Base-by-base conservation (phyloP, 331 rosid species). In the Malus hybrid region DNA sequence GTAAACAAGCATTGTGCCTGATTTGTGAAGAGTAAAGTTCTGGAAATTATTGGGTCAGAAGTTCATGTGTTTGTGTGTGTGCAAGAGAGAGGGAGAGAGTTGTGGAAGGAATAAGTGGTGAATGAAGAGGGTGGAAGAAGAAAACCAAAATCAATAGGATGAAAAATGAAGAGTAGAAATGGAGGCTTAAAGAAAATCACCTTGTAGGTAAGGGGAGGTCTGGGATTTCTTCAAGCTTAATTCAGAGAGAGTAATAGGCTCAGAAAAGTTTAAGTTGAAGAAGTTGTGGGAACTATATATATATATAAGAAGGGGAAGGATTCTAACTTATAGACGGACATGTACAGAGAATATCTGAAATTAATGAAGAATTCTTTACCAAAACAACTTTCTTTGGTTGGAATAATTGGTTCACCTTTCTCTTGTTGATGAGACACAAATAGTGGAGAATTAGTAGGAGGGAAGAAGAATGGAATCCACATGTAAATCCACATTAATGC, bases 381-480 rank as follows among this genome's bases (percentile, higher is more conserved):
- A 33, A 29, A 71, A n/a, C 6, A 55, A 11, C 20, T 76, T 73
- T 67, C 52, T 20, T 57, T 62, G 60, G 69, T 7, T 46, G 69
- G 79, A 79, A 71, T 74, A 52, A 69, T 75, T 65, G 73, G 20
- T 13, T 62, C 18, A 42, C 39, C 72, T 61, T 66, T 36, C 13
- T 63, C 12, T 34, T 15, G 36, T 2, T 65, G 74, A 74, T 48
- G 79, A 59, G 79, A 71, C 71, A 59, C 62, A 50, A 52, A 13
- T 74, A 76, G 82, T 83, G 89, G 87, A 70, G 79, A 79, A 79
- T 81, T 76, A 56, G 68, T 9, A 5, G 34, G 11, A 29, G 19
- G 59, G 71, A 70, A 60, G 20, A 42, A 27, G 77, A 80, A 80
- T 84, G 92, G 87, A 76, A 73, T 84, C 90, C 89, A 86, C 77